Conservation (phyloP, 2,329 filamentous ascomycete species). For the Trichoderma sp. region DNA sequence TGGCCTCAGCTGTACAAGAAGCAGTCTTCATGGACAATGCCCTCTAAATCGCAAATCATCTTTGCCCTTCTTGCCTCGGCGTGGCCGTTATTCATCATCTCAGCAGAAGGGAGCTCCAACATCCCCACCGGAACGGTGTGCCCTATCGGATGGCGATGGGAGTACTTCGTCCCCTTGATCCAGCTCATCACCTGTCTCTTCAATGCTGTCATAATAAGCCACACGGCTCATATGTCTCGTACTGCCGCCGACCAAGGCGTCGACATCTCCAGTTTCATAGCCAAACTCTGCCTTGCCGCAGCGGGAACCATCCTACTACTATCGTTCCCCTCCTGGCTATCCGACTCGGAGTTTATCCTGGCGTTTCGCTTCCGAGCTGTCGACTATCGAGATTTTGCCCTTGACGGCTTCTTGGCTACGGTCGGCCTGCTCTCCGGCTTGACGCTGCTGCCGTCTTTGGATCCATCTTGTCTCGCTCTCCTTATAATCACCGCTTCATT, state of each 20-base stretch:
- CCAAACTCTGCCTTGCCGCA: slow-evolving; percentile 25
- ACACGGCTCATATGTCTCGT: slow-evolving; percentile 35
- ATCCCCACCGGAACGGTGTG: slow-evolving; percentile 30
- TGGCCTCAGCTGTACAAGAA: not conserved
- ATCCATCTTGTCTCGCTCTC: slow-evolving; percentile 37
- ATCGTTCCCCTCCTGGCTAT: slow-evolving; percentile 35
- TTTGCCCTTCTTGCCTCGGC: slow-evolving; percentile 33
- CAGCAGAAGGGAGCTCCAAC: slow-evolving; percentile 15
- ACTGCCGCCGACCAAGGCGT: slow-evolving; percentile 31
- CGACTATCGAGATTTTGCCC: slow-evolving; percentile 37
- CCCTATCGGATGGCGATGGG: slow-evolving; percentile 28
- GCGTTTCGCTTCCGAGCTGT: slow-evolving; percentile 38
- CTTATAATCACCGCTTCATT: slow-evolving; percentile 33
- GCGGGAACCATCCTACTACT: slow-evolving; percentile 32
- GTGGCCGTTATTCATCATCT: slow-evolving; percentile 39
- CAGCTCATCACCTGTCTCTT: slow-evolving; percentile 36
- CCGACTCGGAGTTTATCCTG: slow-evolving; percentile 36
- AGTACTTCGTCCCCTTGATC: slow-evolving; percentile 21
- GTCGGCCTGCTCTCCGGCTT: slow-evolving; percentile 35
- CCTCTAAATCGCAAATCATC: slow-evolving; percentile 30
- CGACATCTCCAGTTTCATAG: slow-evolving; percentile 29
- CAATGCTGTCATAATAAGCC: slow-evolving; percentile 39
- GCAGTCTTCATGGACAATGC: slow-evolving; percentile 33
- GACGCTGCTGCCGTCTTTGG: slow-evolving; percentile 36
- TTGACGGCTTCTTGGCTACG: slow-evolving; percentile 37